phyloP scores from a whole-genome alignment of 1,139 yeast species.

The Hansenula sp. region DNA sequence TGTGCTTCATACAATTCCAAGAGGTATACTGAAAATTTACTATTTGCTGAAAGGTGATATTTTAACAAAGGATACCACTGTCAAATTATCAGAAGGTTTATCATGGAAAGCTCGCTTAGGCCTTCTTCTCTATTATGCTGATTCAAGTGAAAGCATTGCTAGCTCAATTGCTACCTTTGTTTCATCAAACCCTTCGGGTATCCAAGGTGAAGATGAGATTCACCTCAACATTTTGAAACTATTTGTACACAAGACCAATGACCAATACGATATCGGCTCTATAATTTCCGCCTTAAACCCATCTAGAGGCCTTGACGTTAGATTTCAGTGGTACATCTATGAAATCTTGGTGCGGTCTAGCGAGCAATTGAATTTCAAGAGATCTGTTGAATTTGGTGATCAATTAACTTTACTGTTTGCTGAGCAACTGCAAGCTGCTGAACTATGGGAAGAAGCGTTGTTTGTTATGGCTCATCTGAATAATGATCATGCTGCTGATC shows the following conservation, averaged over 20 bases:
- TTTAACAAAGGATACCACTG: conserved; percentile 25
- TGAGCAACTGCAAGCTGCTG: conserved; percentile 43
- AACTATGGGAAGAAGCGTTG: conserved; percentile 55
- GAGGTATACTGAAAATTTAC: conserved; percentile 51
- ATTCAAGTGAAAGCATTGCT: conserved; percentile 35
- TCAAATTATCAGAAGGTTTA: conserved; percentile 40
- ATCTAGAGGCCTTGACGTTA: conserved; percentile 26
- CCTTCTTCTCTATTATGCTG: conserved; percentile 58
- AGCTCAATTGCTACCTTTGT: conserved; percentile 32
- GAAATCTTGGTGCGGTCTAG: conserved; percentile 37
- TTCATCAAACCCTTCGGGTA: conserved; percentile 16
- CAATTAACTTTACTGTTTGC: conserved; percentile 47
- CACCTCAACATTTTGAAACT: conserved; percentile 37
- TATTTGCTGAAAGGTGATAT: conserved; percentile 61
- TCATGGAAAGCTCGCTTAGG: conserved; percentile 70
- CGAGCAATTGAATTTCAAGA: conserved; percentile 18
- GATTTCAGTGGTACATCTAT: conserved; percentile 54
- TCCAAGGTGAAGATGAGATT: conserved; percentile 25
- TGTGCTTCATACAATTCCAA: conserved; percentile 43
- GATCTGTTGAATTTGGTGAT: conserved; percentile 34
- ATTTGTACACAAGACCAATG: conserved; percentile 33
- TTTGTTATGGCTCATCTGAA: conserved; percentile 54
- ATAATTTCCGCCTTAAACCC: conserved; percentile 21
- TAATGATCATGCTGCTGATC: conserved; percentile 38
- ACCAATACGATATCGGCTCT: conserved; percentile 15